Base-by-base conservation (phyloP, 345 rosid species). In the Geranium rotundifolium region DNA sequence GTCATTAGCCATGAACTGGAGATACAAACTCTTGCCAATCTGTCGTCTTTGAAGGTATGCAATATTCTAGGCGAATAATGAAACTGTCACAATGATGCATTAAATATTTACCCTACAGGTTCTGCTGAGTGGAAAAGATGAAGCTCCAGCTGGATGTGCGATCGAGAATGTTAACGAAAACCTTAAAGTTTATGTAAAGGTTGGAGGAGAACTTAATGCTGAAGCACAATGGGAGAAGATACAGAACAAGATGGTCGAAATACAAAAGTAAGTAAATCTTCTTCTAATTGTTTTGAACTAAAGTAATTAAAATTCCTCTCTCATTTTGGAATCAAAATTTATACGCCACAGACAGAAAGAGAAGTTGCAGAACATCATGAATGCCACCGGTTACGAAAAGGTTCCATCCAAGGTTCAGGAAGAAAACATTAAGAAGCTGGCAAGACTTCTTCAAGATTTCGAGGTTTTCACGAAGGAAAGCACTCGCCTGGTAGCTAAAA, bases 121-220 rank as follows among this genome's bases (percentile, higher is more conserved):
- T 72, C 66, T 89, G 58, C 61, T 73, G 65, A 79, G 82, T 31
- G 89, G 79, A 66, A 73, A 58, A 70, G 90, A 93, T 75, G 82
- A 37, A 60, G 90, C 91, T 63, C 97, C 96, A 17, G 71, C 73
- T 54, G 85, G 82, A 64, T 88, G 95, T 76, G 82, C 85, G 0
- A 82, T 93, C 41, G 90, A 86, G 82, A 86, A 82, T 6, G 95
- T 93, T 18, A 85, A 90, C 27, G 97, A 86, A 75, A 82, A 84
- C 77, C 84, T 93, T 58, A 80, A 76, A 69, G 86, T 90, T 56
- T 90, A 93, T 79, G 86, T 93, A 1, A 72, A 83, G 81, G 91
- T 82, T 59, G 75, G 85, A 23, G 91, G 97, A 64, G 67, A 76
- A 60, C 75, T 92, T 15, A 79, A 85, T 68, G 59, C 79, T 34